phyloP scores from a whole-genome alignment of 257 asterid genomes.

The Solanum pinnatisectum region DNA sequence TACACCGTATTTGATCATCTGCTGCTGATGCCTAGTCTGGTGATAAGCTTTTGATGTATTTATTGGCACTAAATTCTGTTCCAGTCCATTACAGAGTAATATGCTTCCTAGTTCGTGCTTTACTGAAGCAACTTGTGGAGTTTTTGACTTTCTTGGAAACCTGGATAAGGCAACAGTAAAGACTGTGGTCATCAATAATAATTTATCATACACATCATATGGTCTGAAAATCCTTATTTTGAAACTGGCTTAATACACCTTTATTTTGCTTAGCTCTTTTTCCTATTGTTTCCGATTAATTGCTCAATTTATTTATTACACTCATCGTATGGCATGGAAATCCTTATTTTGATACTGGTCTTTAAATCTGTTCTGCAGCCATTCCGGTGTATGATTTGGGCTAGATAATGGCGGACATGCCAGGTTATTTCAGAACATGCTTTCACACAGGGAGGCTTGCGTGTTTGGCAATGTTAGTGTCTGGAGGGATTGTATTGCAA shows the following conservation, averaged over 20 bases:
- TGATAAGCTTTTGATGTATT: neutral
- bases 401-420: conserved; percentile 63
- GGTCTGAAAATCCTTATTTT: neutral
- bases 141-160: neutral
- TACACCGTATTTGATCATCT: neutral
- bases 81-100: neutral
- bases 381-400: conserved; percentile 21
- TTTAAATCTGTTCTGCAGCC: neutral
- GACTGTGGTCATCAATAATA: neutral
- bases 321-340: neutral
- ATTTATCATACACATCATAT: neutral
- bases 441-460: conserved; percentile 83
- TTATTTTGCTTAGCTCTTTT: neutral
- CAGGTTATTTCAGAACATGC: conserved; percentile 62
- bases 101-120: neutral
- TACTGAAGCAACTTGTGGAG: neutral
- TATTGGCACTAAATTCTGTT: neutral
- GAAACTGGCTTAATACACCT: neutral
- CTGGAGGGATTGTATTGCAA: conserved; percentile 91
- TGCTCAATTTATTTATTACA: neutral
- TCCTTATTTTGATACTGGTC: neutral
- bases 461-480: conserved; percentile 70
- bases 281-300: neutral
- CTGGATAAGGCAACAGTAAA: neutral
- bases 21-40: neutral